Conservation (phyloP, 2,329 filamentous ascomycete genomes). For the Trichoderma endophyticum region DNA sequence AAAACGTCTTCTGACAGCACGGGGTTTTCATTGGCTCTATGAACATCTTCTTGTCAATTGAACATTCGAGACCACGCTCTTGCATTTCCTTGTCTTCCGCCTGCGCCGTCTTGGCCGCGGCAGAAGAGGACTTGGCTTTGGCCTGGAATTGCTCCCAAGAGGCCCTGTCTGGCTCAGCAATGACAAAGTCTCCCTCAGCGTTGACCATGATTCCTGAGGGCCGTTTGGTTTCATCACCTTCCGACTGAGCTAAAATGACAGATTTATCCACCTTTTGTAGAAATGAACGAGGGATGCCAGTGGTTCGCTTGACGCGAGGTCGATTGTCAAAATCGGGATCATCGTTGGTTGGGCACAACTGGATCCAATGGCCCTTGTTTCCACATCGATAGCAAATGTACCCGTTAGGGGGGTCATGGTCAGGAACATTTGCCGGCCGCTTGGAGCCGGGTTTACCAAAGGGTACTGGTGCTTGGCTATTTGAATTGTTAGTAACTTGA, state of each 20-base stretch:
- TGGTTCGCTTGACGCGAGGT: constrained; percentile 91
- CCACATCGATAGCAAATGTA: constrained; percentile 97
- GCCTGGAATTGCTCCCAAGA: constrained; percentile 97
- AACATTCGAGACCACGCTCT: constrained; percentile 84
- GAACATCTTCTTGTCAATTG: constrained; percentile 97
- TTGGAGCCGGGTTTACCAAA: constrained; percentile 58
- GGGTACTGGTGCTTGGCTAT: constrained; percentile 57
- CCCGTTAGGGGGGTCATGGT: constrained; percentile 86
- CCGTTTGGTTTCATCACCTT: constrained; percentile 77
- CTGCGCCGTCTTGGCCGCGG: constrained; percentile 67
- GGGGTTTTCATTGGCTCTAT: constrained; percentile 98
- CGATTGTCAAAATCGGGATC: constrained; percentile 94
- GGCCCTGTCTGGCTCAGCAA: constrained; percentile 91
- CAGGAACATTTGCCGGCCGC: constrained; percentile 72
- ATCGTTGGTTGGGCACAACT: constrained; percentile 96
- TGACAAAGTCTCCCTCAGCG: constrained; percentile 94
- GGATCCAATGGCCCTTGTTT: constrained; percentile 99
- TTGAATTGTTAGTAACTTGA: constrained; percentile 31
- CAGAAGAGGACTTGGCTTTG: constrained; percentile 82
- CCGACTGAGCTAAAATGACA: constrained; percentile 67
- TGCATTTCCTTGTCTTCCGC: constrained; percentile 82
- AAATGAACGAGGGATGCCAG: constrained; percentile 93
- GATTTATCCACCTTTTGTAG: constrained; percentile 94
- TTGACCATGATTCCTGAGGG: constrained; percentile 95
- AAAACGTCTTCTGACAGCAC: constrained; percentile 97